Evolutionary conservation across 257 asterid species (phyloP).

Genomic region (Pogostemon cablin): DNA sequence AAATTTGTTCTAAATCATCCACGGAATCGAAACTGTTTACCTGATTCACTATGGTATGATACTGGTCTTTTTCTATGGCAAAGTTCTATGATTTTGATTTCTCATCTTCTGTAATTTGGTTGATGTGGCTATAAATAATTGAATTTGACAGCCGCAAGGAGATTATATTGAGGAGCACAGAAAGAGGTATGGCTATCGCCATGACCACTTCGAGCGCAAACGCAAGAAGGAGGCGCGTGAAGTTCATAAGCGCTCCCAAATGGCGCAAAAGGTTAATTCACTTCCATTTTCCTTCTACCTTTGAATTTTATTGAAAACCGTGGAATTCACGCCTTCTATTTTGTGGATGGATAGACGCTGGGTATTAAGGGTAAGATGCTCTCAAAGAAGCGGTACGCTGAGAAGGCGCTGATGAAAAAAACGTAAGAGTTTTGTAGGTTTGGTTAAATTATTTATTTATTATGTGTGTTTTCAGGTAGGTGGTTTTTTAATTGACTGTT

Average conservation of each 20-base stretch:
- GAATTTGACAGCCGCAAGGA: conserved; percentile 89
- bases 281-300: conserved; percentile 9
- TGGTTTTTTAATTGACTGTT: not conserved
- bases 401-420: conserved; percentile 93
- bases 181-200: conserved; percentile 92
- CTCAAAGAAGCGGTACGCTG: conserved; percentile 85
- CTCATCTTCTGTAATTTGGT: not conserved
- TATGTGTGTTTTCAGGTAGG: not conserved
- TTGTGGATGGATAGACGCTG: conserved; percentile 56
- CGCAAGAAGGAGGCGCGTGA: conserved; percentile 98
- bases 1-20: not conserved
- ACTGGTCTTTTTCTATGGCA: not conserved
- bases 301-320: not conserved
- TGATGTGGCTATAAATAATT: not conserved
- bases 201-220: conserved; percentile 82
- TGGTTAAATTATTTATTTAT: not conserved
- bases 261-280: conserved; percentile 63
- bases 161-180: conserved; percentile 86
- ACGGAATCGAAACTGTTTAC: conserved; percentile 9
- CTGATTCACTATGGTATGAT: conserved; percentile 36
- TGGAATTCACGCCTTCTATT: conserved; percentile 11
- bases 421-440: conserved; percentile 56
- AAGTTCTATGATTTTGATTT: not conserved
- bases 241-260: conserved; percentile 82
- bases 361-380: conserved; percentile 95